Evolutionary conservation across 2,329 filamentous ascomycete species (phyloP), one percentile per base, ranked within the genome.

Genomic region (Sporothrix humicola): DNA sequence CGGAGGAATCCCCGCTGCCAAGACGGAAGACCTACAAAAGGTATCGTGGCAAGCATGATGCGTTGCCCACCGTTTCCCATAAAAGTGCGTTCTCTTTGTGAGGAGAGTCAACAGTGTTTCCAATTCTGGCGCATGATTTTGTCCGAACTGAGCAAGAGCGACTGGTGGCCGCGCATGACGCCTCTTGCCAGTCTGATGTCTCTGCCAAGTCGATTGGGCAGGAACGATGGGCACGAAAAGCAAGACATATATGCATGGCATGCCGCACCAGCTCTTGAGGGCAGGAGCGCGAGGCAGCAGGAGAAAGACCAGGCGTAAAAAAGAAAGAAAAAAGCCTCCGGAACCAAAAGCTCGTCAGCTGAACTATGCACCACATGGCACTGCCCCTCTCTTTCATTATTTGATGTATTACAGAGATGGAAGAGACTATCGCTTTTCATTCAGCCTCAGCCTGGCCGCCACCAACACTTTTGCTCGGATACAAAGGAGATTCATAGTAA

Each of bases 371-470:
- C 46, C 65, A 52, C 46, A 46, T 17, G 26, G 66, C 66, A 54
- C 66, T 69, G 66, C 66, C 48, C 46, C 26, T 56, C 65, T 52
- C 46, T 31, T 23, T 66, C 3, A 10, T 42, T 42, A 10, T 17
- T 17, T 37, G 31, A 37, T 37, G 31, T 37, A 37, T 37, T 37
- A 37, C 31, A 37, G 4, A 37, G 4, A 37, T 37, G 5, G 31
- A 37, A 7, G 31, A 37, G 31, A 37, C 13, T 46, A 46, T 46
- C 20, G 37, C 59, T 65, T 46, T 12, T 58, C 26, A 12, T 44
- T 46, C 61, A 46, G 65, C 65, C 23, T 52, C 65, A 66, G 61
- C 61, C 61, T 26, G 61, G n/a, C n/a, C 61, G 61, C 61, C 61
- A 65, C 59, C 37, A 46, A 23, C n/a, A 17, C 46, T 20, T 44